Base-by-base conservation (phyloP, 2,329 filamentous ascomycete species). In the Nakataea oryzae region DNA sequence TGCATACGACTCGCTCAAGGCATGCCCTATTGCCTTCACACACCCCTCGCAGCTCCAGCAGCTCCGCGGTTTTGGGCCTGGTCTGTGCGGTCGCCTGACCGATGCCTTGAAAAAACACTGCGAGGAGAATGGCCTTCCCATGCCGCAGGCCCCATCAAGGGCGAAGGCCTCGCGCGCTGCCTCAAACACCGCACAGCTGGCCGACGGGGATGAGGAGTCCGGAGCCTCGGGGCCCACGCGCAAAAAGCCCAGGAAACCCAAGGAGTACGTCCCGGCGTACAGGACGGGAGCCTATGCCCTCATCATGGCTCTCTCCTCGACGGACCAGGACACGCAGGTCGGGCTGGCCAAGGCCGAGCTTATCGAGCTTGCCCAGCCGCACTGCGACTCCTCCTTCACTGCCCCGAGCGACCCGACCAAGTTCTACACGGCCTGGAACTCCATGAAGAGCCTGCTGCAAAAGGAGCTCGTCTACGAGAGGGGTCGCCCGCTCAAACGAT, bases 351-450 rank as follows among this genome's bases (percentile, higher is more conserved):
- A 92, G 70, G 70, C 79, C 8, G 81, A 89, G 62, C 74, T 92
- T 3, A 87, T 92, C 57, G 84, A 86, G 63, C 75, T 81, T 14
- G 88, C 89, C 1, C 88, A 93, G 68, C 83, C 83, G 8, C 79
- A 89, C 70, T 91, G 87, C 68, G 88, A 93, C 69, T 76, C 86
- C 2, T 92, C 89, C 0, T 92, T 91, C 68, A 87, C 82, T 0
- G 84, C 82, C 0, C 86, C 88, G 0, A 79, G 76, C 54, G 87
- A 90, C 61, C 78, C 88, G 0, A 86, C 80, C 13, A 88, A 86
- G 62, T 89, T 84, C 68, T 90, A 90, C 67, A 93, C 90, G 0
- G 90, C 90, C 0, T 95, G 90, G 90, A 88, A 84, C 68, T 91
- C 89, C 1, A 92, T 93, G 81, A 90, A 90, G 70, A 91, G 87